Evolutionary conservation across 2,329 filamentous ascomycete species (phyloP), one percentile per base, ranked within the genome.

Genomic region (Penicillium sp.): DNA sequence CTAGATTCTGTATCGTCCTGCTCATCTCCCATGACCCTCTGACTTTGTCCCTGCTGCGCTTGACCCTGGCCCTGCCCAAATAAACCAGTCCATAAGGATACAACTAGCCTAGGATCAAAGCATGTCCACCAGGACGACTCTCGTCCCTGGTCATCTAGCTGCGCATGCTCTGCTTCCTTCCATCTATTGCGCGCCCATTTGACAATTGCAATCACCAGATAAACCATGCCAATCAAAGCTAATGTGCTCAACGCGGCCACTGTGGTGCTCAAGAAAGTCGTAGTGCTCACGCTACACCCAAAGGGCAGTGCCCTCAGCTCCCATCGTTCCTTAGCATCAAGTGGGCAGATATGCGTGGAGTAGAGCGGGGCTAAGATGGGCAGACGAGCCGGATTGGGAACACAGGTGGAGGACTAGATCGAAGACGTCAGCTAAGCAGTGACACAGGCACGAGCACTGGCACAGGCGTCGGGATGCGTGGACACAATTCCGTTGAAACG

Each of bases 301-400:
- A 76, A 68, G 0, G 72, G 69, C 15, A 58, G 48, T 10, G 71
- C 64, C 6, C 74, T 65, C 21, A 76, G 58, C 45, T 76, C 74
- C 73, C 74, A 76, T 47, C 70, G 61, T 62, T 76, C 74, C 43
- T 68, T 65, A 18, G 66, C 59, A 2, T 66, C 70, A 23, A 76
- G 63, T 0, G 74, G 72, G 48, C 74, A 76, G 49, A 76, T 70
- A 4, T 62, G 51, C 3, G 60, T 54, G 8, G 69, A 66, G 29
- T 61, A 43, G 9, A 76, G 49, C 0, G 74, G 73, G 7, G 73
- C 65, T 39, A 76, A 55, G 43, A 76, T 71, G 0, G 70, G 70
- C 34, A 75, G 54, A 15, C 59, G 62, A 24, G 65, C 56, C 26
- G 59, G 54, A 51, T 74, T 76, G 2, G 72, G 70, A 24, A 76